A percentile compares a stretch with the other conserved stretches of the same genome.
Conservation (phyloP, 2,329 filamentous ascomycete species). For the Penicillium sp. region DNA sequence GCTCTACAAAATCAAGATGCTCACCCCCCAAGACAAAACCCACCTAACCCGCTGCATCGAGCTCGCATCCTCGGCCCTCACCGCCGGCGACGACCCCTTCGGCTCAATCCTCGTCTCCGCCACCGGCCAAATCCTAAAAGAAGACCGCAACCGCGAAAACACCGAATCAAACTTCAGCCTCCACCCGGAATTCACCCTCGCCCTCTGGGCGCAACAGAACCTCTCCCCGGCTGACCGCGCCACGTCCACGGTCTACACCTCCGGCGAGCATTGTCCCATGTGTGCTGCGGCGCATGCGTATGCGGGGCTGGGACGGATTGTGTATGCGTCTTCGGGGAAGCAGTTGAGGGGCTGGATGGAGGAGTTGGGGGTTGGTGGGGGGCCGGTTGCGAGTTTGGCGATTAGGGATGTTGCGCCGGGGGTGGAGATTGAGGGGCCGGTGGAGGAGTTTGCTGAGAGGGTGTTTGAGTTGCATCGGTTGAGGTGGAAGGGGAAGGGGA, state of each 20-base stretch:
- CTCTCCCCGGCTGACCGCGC: constrained; percentile 9
- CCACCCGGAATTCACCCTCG: constrained; percentile 19
- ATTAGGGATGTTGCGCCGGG: constrained; percentile 17
- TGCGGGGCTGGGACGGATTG: constrained; percentile 18
- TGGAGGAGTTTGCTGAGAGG: constrained; percentile 10
- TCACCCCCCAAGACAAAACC: constrained; percentile 5
- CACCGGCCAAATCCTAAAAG: constrained; percentile 9
- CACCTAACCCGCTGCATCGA: constrained; percentile 14
- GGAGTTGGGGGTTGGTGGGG: constrained; percentile 13
- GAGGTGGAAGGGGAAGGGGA: neutral
- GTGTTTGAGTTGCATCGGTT: constrained; percentile 17
- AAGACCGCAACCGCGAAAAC: constrained; percentile 18
- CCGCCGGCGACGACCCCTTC: constrained; percentile 18
- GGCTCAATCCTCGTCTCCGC: constrained; percentile 17
- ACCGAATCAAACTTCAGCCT: constrained; percentile 15
- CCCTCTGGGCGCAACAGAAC: constrained; percentile 17
- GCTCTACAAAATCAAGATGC: neutral
- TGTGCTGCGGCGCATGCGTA: constrained; percentile 17
- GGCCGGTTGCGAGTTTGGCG: constrained; percentile 18
- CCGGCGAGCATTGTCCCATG: constrained; percentile 22
- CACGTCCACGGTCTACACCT: constrained; percentile 18
- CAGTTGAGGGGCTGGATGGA: constrained; percentile 15
- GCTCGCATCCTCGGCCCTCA: constrained; percentile 13
- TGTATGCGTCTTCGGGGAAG: constrained; percentile 18
- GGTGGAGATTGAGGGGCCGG: constrained; percentile 14